A percentile compares a stretch with the other conserved stretches of the same genome.
Conservation (phyloP, 805 yeast genomes). For the Candida wancherniae region DNA sequence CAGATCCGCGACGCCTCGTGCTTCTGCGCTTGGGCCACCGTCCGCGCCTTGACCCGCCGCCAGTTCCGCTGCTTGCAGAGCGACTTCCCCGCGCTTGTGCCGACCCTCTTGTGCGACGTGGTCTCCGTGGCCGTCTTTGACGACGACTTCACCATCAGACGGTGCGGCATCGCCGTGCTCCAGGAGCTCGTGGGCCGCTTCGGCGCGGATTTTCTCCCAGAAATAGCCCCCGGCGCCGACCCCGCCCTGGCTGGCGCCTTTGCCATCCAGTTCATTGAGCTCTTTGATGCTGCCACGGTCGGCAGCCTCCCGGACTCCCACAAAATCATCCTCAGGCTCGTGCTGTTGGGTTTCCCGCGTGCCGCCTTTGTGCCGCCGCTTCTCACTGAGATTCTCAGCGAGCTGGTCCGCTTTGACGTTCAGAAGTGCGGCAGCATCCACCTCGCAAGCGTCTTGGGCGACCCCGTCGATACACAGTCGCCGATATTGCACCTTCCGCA, state of each 20-base stretch:
- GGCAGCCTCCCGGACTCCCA: constrained; percentile 17
- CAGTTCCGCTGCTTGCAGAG: constrained; percentile 15
- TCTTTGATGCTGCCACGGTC: constrained; percentile 44
- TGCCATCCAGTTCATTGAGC: constrained; percentile 52
- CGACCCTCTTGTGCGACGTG: constrained; percentile 30
- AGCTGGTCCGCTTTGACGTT: constrained; percentile 33
- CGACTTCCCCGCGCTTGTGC: constrained; percentile 16
- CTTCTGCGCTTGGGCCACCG: constrained; percentile 77
- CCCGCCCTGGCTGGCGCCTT: constrained; percentile 23
- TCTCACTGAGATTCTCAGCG: constrained; percentile 25
- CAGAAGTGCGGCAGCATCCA: constrained; percentile 40
- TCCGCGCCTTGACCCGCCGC: constrained; percentile 32
- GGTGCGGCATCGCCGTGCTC: constrained; percentile 81
- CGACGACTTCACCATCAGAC: constrained; percentile 63
- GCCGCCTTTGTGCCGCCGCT: constrained; percentile 28
- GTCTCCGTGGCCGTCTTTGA: constrained; percentile 62
- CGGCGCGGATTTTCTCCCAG: constrained; percentile 38
- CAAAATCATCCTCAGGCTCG: constrained; percentile 15
- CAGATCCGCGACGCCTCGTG: constrained; percentile 83
- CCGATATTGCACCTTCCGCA: neutral
- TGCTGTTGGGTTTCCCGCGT: constrained; percentile 22
- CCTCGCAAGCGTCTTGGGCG: constrained; percentile 15
- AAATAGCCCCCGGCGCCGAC: constrained; percentile 9
- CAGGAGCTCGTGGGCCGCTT: constrained; percentile 84
- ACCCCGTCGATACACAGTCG: neutral